Evolutionary conservation across 805 yeast genomes (phyloP), one percentile per base, ranked within the genome.

Genomic region (Pichia thaimueangensis): DNA sequence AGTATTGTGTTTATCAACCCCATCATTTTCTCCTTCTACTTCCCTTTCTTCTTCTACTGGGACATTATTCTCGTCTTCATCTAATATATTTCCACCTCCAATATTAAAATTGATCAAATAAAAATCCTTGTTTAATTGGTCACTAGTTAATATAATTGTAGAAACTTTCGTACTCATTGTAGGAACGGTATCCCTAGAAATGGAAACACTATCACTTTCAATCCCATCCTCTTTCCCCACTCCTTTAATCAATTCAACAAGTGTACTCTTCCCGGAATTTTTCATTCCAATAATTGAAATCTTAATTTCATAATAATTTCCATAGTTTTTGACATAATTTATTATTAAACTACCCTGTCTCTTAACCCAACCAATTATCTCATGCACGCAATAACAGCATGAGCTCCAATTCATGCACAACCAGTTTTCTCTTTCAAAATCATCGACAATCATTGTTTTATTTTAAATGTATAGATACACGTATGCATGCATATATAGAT

Each of bases 181-280:
- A 4, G 65, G 65, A 2, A 40, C 39, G 7, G 30, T 23, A 20
- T 40, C 39, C 6, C 13, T 22, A 5, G 9, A 8, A 12, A 10
- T 28, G 5, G n/a, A n/a, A n/a, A n/a, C n/a, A n/a, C n/a, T n/a
- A n/a, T n/a, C 15, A 15, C 23, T 16, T 10, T 19, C 13, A 8
- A 19, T 28, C 12, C 28, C 24, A 20, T 29, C 35, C 25, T 54
- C 57, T 1, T n/a, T 27, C 16, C 37, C 32, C 15, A 45, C 20
- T 19, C 34, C 11, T 5, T 46, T 41, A 7, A 60, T 37, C 3
- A 41, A 31, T n/a, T 49, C 40, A n/a, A 53, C 47, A 6, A 59
- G 49, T 30, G 57, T 54, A 8, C 57, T 55, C 45, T 62, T 62
- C 2, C 67, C 67, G 4, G 64, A 42, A 42, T 55, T 56, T 11